phyloP scores from a whole-genome alignment of 73 alveolate species.

The Paramecium sonneborni region DNA sequence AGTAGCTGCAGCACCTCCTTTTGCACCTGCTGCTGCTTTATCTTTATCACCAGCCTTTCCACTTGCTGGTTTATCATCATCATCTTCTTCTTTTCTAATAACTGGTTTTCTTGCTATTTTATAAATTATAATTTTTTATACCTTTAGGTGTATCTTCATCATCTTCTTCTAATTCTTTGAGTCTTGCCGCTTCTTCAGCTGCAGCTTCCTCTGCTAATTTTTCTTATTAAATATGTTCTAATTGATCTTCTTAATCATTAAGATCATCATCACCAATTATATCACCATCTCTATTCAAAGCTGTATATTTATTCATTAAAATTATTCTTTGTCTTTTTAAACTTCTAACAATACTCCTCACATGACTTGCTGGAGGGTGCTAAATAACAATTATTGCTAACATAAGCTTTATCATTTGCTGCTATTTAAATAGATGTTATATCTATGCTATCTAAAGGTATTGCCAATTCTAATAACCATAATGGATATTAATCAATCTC shows the following conservation, averaged over 20 bases:
- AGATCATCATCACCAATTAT: constrained; percentile 28
- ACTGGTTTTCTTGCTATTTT: constrained; percentile 16
- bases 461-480: constrained; percentile 43
- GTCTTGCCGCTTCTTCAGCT: constrained; percentile 22
- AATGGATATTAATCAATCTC: constrained; percentile 50
- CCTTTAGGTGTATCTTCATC: constrained; percentile 49
- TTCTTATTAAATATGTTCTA: background rate
- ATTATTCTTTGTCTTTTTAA: background rate
- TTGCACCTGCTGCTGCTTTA: background rate
- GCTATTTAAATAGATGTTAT: background rate
- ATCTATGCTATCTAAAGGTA: background rate
- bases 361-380: constrained; percentile 44
- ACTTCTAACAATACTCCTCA: constrained; percentile 1
- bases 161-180: background rate
- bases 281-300: background rate
- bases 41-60: constrained; percentile 24
- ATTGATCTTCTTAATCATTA: background rate
- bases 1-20: background rate
- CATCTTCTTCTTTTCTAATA: constrained; percentile 31
- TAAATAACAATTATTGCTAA: background rate
- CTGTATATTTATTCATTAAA: background rate
- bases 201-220: constrained; percentile 23
- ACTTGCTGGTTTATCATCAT: constrained; percentile 19
- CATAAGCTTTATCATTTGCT: background rate
- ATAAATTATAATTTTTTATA: background rate